Percentiles rank a stretch among this genome's conserved stretches.
Evolutionary conservation across 805 yeast species (phyloP).

Genomic region (Wickerhamiella australiensis): DNA sequence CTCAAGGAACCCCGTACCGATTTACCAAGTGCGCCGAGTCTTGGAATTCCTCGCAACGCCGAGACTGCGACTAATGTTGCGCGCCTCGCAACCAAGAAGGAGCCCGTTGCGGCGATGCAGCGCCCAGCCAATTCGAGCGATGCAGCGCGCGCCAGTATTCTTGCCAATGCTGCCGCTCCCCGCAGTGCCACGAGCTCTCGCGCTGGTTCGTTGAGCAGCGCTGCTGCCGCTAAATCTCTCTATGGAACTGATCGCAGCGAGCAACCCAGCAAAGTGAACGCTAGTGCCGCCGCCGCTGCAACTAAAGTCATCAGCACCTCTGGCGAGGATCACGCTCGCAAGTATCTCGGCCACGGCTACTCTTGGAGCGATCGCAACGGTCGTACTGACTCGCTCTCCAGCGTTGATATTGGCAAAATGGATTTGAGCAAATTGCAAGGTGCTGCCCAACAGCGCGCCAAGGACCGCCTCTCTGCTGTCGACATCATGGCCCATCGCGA

Average conservation of each 20-base stretch:
- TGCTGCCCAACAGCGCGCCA: constrained; percentile 27
- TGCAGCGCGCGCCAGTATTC: constrained; percentile 30
- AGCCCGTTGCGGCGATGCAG: constrained; percentile 29
- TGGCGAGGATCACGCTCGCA: constrained; percentile 28
- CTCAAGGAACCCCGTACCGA: constrained; percentile 23
- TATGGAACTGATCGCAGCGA: constrained; percentile 10
- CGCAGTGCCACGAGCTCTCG: constrained; percentile 30
- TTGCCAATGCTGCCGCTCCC: constrained; percentile 24
- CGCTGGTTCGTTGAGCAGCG: constrained; percentile 44
- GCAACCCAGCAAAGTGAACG: constrained; percentile 9
- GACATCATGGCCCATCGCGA: constrained; percentile 19
- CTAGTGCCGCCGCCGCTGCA: constrained; percentile 27
- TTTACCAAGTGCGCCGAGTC: constrained; percentile 26
- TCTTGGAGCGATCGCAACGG: constrained; percentile 22
- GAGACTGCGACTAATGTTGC: constrained; percentile 24
- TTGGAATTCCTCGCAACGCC: constrained; percentile 26
- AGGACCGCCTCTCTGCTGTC: constrained; percentile 22
- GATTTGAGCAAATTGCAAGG: constrained; percentile 24
- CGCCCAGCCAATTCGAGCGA: constrained; percentile 22
- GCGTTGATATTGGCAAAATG: constrained; percentile 12
- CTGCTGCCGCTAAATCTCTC: constrained; percentile 31
- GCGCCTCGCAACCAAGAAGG: constrained; percentile 25
- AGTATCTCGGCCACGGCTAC: constrained; percentile 29
- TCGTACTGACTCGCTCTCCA: constrained; percentile 6
- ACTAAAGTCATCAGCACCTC: constrained; percentile 23